Conservation (phyloP, 2,329 filamentous ascomycete genomes). For the Aspergillus ochraceus region DNA sequence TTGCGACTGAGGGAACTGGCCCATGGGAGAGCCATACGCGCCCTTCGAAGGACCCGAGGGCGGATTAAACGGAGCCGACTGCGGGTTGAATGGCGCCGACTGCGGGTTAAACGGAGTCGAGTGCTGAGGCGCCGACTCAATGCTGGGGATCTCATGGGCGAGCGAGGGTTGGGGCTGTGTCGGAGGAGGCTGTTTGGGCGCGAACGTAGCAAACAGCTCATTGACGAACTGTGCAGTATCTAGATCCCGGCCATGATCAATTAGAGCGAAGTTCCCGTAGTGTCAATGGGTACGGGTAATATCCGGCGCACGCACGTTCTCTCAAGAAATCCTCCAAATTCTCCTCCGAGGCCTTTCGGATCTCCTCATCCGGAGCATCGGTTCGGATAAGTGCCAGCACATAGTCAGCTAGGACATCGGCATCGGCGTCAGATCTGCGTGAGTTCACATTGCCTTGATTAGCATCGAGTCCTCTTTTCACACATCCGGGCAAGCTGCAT, state of each 20-base stretch:
- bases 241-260: conserved; percentile 21
- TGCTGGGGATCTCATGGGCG: conserved; percentile 22
- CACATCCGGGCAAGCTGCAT: background rate
- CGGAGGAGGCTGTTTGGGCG: conserved; percentile 41
- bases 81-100: background rate
- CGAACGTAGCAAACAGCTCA: conserved; percentile 55
- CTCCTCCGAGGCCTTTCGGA: conserved; percentile 54
- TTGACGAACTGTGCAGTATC: conserved; percentile 57
- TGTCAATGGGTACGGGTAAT: background rate
- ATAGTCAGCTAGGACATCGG: conserved; percentile 62
- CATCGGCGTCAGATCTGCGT: conserved; percentile 60
- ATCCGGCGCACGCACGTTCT: conserved; percentile 44
- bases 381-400: conserved; percentile 59
- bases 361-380: conserved; percentile 55
- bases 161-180: conserved; percentile 25
- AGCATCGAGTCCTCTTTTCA: background rate
- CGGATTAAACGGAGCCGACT: conserved; percentile 20
- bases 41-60: conserved; percentile 22
- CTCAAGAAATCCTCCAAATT: conserved; percentile 60
- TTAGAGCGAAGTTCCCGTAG: conserved; percentile 12
- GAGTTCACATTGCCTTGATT: background rate
- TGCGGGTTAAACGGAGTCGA: conserved; percentile 7
- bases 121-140: conserved; percentile 19
- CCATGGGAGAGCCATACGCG: conserved; percentile 21
- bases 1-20: conserved; percentile 19